Evolutionary conservation across 192 early-diverging fungal species (phyloP), one percentile per base, ranked within the genome.

Genomic region (Backusella luteola): DNA sequence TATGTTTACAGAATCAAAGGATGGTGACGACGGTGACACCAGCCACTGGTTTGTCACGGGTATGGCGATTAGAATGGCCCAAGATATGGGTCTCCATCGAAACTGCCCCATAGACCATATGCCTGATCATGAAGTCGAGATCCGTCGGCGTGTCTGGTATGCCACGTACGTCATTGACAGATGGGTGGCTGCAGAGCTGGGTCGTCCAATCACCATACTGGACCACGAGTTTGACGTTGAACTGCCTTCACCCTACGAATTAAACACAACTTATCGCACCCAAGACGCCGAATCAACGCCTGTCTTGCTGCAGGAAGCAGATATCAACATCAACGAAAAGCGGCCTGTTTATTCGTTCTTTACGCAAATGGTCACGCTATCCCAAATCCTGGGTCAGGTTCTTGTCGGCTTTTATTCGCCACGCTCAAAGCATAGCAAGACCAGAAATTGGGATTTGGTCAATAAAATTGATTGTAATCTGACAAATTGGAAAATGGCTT

Each of bases 111-210:
- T 77, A 34, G 89, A 88, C 85, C 81, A 83, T 68, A 67, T 89
- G 9, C 85, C 87, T 49, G 77, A 79, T 23, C 52, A 79, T 17
- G 91, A 95, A 73, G 77, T 79, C 0, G 91, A 93, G 78, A 77
- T 91, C 29, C 80, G 93, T n/a, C 87, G 85, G 35, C 86, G 92
- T n/a, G 85, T 92, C 4, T 95, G 93, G 93, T 95, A 89, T 87
- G 84, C 87, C 17, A 86, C 84, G 77, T 93, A 91, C 67, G 71
- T 91, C 1, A 85, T 91, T 78, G 93, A 95, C 73, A 82, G 90
- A 69, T 91, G 90, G 86, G 80, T 79, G 0, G 69, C 76, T 34
- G 76, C 82, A 3, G 76, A 84, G 53, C 29, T 84, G 2, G 82
- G 82, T 26, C 76, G 82, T 59, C 83, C 86, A 9, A 68, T 86